These are phyloP conservation scores for Pilatotrama ljubarskyi DNA, from an alignment of 768 basidiomycete species.

Conservation along the genomic window DNA sequence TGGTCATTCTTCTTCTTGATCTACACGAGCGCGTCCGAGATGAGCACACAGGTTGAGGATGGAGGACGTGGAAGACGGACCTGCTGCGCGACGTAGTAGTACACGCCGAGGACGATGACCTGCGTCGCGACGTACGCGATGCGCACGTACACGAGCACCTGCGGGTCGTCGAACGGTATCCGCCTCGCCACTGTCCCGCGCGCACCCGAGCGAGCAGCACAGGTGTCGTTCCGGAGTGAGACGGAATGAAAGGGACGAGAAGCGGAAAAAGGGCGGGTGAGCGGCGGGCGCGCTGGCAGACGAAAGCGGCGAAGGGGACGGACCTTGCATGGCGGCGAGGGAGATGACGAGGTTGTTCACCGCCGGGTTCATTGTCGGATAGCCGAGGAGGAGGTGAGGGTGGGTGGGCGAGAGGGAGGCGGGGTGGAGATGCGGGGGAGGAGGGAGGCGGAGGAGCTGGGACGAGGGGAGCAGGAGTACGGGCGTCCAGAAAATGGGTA, in stretches of 20 bases:
- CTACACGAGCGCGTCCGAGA: conserved; percentile 40
- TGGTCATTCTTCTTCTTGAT: conserved; percentile 95
- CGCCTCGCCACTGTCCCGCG: conserved; percentile 73
- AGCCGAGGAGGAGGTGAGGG: background rate
- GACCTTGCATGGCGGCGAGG: conserved; percentile 91
- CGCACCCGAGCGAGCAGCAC: background rate
- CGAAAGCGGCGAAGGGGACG: conserved; percentile 14
- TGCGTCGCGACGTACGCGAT: conserved; percentile 80
- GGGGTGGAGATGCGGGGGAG: background rate
- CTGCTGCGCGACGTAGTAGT: conserved; percentile 77
- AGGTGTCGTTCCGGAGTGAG: too few species aligned
- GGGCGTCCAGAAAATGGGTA: conserved; percentile 9
- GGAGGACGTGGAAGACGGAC: conserved; percentile 41
- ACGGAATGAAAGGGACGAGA: background rate
- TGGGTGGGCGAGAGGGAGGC: background rate
- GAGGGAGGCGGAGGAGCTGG: background rate
- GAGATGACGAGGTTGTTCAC: conserved; percentile 86
- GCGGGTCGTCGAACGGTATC: conserved; percentile 88
- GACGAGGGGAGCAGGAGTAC: background rate
- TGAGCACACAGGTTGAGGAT: background rate
- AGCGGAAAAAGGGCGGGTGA: conserved; percentile 1
- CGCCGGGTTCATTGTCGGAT: conserved; percentile 63
- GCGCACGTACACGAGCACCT: conserved; percentile 79
- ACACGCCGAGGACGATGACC: conserved; percentile 64
- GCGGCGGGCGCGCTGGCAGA: conserved; percentile 5